Evolutionary conservation across 208 protist genomes (phyloP).

Genomic region (Acanthamoeba healyi): DNA sequence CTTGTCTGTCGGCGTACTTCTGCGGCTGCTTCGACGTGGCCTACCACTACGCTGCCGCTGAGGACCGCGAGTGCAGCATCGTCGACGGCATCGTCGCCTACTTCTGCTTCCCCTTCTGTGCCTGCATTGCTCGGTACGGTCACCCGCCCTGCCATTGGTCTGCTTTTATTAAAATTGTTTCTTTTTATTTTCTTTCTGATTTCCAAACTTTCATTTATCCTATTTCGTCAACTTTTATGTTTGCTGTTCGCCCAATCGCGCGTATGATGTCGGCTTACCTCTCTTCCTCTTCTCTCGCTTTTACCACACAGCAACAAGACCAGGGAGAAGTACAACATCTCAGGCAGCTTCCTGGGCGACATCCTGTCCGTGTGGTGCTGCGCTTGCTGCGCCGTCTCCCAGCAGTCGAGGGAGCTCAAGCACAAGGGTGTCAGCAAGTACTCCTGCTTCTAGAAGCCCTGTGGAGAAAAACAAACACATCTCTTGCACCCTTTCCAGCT

Average conservation of each 20-base stretch:
- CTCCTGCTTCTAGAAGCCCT: constrained; percentile 9
- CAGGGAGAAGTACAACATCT: constrained; percentile 74
- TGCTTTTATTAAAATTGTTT: too few species aligned
- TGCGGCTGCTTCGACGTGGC: constrained; percentile 48
- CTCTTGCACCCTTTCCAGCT: too few species aligned
- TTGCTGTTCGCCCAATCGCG: background rate
- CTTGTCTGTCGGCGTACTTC: constrained; percentile 43
- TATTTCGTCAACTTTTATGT: background rate
- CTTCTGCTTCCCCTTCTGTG: constrained; percentile 57
- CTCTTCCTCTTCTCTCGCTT: background rate
- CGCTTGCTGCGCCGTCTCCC: constrained; percentile 14
- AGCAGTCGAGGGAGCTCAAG: constrained; percentile 69
- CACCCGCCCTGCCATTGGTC: background rate
- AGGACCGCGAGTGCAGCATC: constrained; percentile 33
- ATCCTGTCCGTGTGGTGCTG: constrained; percentile 60
- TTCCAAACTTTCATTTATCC: background rate
- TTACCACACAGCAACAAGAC: constrained; percentile 12
- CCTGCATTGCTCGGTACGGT: background rate
- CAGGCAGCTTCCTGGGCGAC: constrained; percentile 32
- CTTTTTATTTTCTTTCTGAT: background rate
- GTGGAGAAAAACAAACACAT: too few species aligned
- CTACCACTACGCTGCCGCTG: constrained; percentile 59
- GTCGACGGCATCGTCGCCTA: background rate
- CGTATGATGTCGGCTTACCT: background rate
- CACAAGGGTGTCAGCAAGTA: constrained; percentile 51